phyloP scores from a whole-genome alignment of 345 rosid genomes.

The Euphorbia lathyris region DNA sequence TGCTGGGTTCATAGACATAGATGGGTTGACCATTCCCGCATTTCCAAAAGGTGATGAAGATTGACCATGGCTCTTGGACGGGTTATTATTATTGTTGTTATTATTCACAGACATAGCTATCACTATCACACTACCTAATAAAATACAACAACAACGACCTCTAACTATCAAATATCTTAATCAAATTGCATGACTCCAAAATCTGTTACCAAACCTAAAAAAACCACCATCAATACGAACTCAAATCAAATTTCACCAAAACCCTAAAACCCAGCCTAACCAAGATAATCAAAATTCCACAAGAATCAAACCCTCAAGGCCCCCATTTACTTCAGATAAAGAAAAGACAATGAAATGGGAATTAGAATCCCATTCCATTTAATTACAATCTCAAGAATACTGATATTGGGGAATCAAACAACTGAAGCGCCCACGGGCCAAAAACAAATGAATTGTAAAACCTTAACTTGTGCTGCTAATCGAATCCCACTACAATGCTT shows the following conservation, averaged over 20 bases:
- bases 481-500: not conserved
- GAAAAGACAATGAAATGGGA: not conserved
- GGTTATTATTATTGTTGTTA: slow-evolving; percentile 43
- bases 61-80: slow-evolving; percentile 57
- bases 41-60: slow-evolving; percentile 75
- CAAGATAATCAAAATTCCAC: not conserved
- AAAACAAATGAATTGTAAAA: not conserved
- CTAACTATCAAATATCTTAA: slow-evolving; percentile 1
- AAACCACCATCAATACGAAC: not conserved
- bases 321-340: not conserved
- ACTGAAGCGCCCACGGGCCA: not conserved
- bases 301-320: not conserved
- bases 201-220: not conserved
- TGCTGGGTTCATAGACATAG: slow-evolving; percentile 49
- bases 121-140: not conserved
- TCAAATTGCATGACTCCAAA: slow-evolving; percentile 8
- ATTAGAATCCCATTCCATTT: not conserved
- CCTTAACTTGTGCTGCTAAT: not conserved
- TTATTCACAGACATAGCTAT: slow-evolving; percentile 48
- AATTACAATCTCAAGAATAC: not conserved
- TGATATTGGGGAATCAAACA: not conserved
- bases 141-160: not conserved
- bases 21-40: slow-evolving; percentile 60
- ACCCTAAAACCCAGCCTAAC: slow-evolving; percentile 10
- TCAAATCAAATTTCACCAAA: not conserved